Conservation (phyloP, 768 basidiomycete genomes). For the Ramaria sp. region DNA sequence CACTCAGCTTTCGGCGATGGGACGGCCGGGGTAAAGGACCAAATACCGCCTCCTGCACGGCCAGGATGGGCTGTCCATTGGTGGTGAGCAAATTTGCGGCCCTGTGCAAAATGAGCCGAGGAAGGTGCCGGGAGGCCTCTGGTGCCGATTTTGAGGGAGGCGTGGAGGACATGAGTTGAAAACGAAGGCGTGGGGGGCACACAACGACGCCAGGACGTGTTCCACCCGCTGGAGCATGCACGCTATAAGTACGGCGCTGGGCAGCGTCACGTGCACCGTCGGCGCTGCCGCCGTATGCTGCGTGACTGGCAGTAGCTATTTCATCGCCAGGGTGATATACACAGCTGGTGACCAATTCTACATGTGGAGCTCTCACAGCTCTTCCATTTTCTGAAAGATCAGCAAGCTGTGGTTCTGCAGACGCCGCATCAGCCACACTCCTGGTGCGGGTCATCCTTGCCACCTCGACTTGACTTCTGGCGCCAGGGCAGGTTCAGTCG, state of each 20-base stretch:
- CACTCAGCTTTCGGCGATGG: constrained; percentile 8
- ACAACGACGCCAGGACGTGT: neutral
- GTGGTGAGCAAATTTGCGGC: constrained; percentile 27
- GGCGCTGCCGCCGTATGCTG: too few relatives aligned
- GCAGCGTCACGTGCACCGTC: too few relatives aligned
- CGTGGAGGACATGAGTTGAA: neutral
- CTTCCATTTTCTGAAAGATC: too few relatives aligned
- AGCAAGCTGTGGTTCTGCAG: too few relatives aligned
- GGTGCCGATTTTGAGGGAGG: neutral
- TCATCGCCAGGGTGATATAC: too few relatives aligned
- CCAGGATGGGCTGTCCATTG: constrained; percentile 18
- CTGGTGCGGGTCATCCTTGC: too few relatives aligned
- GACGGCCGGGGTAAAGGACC: neutral
- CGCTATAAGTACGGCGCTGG: neutral
- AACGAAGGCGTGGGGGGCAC: neutral
- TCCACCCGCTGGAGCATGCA: neutral
- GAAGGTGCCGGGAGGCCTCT: neutral
- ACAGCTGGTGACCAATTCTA: too few relatives aligned
- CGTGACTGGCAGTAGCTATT: too few relatives aligned
- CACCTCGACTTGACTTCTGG: too few relatives aligned
- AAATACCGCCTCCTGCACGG: neutral
- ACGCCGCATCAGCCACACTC: too few relatives aligned
- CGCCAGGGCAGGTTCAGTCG: too few relatives aligned
- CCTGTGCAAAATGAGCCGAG: constrained; percentile 23
- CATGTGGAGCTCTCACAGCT: too few relatives aligned